Evolutionary conservation across 495 filamentous ascomycete genomes (phyloP).

Genomic region (Lasiosphaeria hispida): DNA sequence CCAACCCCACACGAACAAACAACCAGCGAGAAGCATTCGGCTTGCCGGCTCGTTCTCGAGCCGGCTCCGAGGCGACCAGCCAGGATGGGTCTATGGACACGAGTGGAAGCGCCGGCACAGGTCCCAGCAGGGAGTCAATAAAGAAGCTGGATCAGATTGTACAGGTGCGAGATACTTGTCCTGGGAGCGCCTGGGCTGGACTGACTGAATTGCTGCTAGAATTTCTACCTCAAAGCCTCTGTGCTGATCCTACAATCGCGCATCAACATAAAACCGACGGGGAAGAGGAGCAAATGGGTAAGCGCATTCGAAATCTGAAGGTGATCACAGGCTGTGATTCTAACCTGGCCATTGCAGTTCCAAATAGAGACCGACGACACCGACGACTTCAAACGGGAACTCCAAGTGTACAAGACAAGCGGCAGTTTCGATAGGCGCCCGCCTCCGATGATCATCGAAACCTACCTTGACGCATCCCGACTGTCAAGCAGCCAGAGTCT

Average conservation of each 20-base stretch:
- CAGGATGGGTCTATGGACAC: constrained; percentile 37
- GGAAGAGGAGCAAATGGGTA: constrained; percentile 92
- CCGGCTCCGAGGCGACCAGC: constrained; percentile 38
- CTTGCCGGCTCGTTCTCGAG: constrained; percentile 31
- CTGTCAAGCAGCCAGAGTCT: constrained; percentile 83
- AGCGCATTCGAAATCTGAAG: constrained; percentile 26
- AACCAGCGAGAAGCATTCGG: constrained; percentile 63
- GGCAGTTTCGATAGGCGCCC: constrained; percentile 76
- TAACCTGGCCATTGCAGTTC: constrained; percentile 57
- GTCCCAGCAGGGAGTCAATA: constrained; percentile 58
- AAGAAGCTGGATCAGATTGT: constrained; percentile 86
- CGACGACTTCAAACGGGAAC: constrained; percentile 75
- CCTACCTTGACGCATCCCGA: constrained; percentile 76
- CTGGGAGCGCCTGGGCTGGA: background rate
- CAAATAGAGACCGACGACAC: constrained; percentile 92
- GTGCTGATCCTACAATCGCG: constrained; percentile 80
- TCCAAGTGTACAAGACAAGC: constrained; percentile 73
- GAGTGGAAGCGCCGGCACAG: constrained; percentile 44
- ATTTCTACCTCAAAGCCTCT: constrained; percentile 86
- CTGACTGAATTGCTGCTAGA: constrained; percentile 52
- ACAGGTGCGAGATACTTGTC: constrained; percentile 57
- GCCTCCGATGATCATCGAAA: constrained; percentile 85
- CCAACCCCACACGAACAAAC: constrained; percentile 67
- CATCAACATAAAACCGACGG: constrained; percentile 62
- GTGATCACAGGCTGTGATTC: background rate